Evolutionary conservation across 2,329 filamentous ascomycete genomes (phyloP), one percentile per base, ranked within the genome.

Genomic region (Teratosphaeria viscida): DNA sequence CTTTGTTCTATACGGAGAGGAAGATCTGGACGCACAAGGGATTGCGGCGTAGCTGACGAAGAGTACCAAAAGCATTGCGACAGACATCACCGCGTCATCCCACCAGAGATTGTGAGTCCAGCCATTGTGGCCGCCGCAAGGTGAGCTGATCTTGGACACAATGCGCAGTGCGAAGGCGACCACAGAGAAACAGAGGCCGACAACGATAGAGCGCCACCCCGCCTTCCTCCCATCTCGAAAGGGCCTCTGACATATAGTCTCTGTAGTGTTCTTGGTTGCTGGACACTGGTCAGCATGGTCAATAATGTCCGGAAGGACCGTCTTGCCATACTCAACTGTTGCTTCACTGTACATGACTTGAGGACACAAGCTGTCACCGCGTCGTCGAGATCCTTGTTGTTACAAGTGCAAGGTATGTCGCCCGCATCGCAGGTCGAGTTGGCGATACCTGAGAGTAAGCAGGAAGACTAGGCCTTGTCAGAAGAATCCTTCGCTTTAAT

Each of bases 381-480:
- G 7, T 56, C 54, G 6, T 59, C 61, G 11, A 64, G 54, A 1
- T 59, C 54, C 35, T 52, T 49, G 14, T 64, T 63, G 49, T 59
- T 61, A 35, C 62, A 64, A 16, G 59, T 60, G 57, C 64, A 66
- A 6, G 56, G 53, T 11, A 62, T 60, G 27, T 66, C 63, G 3
- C 59, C 62, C 11, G 43, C 43, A 10, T 49, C 16, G 43, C 43
- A 49, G 16, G 43, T 49, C 43, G 43, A 49, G 43, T 49, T 49
- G 43, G 43, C 43, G 5, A 49, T 49, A 1, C 43, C 43, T n/a
- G 43, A 49, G 43, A 49, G n/a, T n/a, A 49, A 49, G 43, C 43
- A 49, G 43, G 43, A 49, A 49, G 43, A 49, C 43, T 49, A 49
- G 19, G 43, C n/a, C 43, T 49, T 16, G 43, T 49, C n/a, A 49